Percentiles rank a stretch among this genome's conserved stretches.
Evolutionary conservation across 2,329 filamentous ascomycete species (phyloP).

Genomic region (Keithomyces neogunnii): DNA sequence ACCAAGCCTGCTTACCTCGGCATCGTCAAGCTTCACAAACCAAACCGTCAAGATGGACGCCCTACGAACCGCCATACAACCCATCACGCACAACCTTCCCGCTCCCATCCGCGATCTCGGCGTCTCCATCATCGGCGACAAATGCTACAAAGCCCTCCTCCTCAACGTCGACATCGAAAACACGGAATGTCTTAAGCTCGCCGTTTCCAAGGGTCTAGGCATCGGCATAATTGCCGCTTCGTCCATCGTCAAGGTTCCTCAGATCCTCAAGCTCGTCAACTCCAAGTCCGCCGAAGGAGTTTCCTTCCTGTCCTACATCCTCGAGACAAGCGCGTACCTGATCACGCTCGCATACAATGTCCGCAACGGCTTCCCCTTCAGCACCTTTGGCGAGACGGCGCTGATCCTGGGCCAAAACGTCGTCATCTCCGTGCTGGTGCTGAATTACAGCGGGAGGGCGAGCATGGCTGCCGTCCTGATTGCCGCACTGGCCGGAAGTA

Average conservation of each 20-base stretch:
- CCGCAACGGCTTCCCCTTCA: slow-evolving; percentile 87
- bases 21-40: background rate
- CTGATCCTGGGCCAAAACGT: slow-evolving; percentile 91
- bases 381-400: slow-evolving; percentile 91
- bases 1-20: background rate
- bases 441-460: slow-evolving; percentile 68
- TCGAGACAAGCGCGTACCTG: slow-evolving; percentile 82
- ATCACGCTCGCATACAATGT: slow-evolving; percentile 89
- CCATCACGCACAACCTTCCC: slow-evolving; percentile 67
- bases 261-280: slow-evolving; percentile 84
- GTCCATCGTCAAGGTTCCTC: slow-evolving; percentile 89
- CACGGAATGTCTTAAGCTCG: slow-evolving; percentile 76
- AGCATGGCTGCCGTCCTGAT: slow-evolving; percentile 69
- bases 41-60: slow-evolving; percentile 43
- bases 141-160: slow-evolving; percentile 80
- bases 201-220: slow-evolving; percentile 84
- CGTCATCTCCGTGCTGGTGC: slow-evolving; percentile 75
- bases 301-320: slow-evolving; percentile 81
- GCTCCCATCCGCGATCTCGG: slow-evolving; percentile 65
- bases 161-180: slow-evolving; percentile 75
- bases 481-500: slow-evolving; percentile 61
- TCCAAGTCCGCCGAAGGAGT: slow-evolving; percentile 77
- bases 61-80: slow-evolving; percentile 52
- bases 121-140: slow-evolving; percentile 68
- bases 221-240: slow-evolving; percentile 89